A percentile compares a stretch with the other conserved stretches of the same genome.
Evolutionary conservation across 2,329 filamentous ascomycete species (phyloP).

Genomic region (Fusarium sulawesiense): DNA sequence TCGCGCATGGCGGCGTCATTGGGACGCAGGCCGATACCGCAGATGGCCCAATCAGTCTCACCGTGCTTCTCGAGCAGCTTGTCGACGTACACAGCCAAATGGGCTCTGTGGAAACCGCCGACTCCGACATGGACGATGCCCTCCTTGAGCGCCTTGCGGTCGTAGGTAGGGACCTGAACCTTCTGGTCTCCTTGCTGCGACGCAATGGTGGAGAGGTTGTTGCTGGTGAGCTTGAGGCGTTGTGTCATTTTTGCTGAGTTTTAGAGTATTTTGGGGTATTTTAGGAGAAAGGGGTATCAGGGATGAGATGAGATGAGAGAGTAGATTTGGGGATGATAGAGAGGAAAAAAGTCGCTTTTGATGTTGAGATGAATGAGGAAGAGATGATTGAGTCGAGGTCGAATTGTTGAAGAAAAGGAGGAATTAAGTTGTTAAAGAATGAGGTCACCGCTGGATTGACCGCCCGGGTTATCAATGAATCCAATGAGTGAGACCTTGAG

Average conservation of each 20-base stretch:
- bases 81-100: slow-evolving; percentile 64
- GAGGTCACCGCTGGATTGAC: slow-evolving; percentile 35
- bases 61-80: slow-evolving; percentile 59
- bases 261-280: background rate
- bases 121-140: slow-evolving; percentile 66
- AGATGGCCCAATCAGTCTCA: slow-evolving; percentile 61
- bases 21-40: slow-evolving; percentile 63
- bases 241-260: slow-evolving; percentile 29
- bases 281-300: background rate
- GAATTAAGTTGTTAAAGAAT: slow-evolving; percentile 28
- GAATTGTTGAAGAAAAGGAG: background rate
- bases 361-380: slow-evolving; percentile 5
- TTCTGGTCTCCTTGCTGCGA: slow-evolving; percentile 36
- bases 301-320: background rate
- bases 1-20: slow-evolving; percentile 65
- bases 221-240: slow-evolving; percentile 45
- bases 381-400: background rate
- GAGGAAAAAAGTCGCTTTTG: background rate
- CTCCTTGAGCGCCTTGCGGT: slow-evolving; percentile 60
- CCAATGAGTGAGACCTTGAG: slow-evolving; percentile 5
- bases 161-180: slow-evolving; percentile 55
- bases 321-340: background rate
- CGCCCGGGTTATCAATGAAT: slow-evolving; percentile 36
- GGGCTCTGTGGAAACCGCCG: slow-evolving; percentile 66
- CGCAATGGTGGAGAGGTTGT: slow-evolving; percentile 40